Evolutionary conservation across 345 rosid genomes (phyloP).

Genomic region (Eucalyptus marginata): DNA sequence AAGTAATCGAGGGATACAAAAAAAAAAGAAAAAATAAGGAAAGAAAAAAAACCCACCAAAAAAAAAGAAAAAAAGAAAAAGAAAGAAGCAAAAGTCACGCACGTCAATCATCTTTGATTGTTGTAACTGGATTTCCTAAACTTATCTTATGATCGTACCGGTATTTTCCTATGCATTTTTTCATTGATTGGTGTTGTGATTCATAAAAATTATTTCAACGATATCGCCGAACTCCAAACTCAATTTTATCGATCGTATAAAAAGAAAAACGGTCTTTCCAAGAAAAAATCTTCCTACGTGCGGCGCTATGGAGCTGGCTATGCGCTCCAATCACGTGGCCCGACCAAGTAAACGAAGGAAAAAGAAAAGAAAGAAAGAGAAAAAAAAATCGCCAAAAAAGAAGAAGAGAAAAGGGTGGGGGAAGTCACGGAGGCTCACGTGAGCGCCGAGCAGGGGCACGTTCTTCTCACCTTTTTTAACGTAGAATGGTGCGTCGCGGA

Average conservation of each 20-base stretch:
- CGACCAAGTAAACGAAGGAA: background rate
- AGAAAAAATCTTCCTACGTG: background rate
- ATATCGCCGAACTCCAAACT: rapidly evolving
- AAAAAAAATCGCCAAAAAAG: too few species aligned
- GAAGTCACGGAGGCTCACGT: background rate
- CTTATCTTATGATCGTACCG: too few species aligned
- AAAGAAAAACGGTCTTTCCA: background rate
- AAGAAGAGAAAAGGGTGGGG: rapidly evolving
- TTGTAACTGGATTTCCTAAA: too few species aligned
- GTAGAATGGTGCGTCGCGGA: background rate
- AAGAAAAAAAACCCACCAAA: background rate
- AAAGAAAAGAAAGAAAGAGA: too few species aligned
- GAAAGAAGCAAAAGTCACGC: too few species aligned
- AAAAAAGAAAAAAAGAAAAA: too few species aligned
- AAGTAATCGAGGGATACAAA: too few species aligned
- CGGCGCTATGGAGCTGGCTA: background rate
- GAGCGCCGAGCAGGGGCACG: background rate
- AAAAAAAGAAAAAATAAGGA: background rate
- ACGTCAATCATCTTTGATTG: too few species aligned
- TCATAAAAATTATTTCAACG: too few species aligned
- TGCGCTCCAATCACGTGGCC: background rate
- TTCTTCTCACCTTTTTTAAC: background rate
- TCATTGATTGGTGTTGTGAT: too few species aligned
- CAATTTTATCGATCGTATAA: background rate
- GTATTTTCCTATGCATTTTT: too few species aligned